Evolutionary conservation across 2,329 filamentous ascomycete species (phyloP).

Genomic region (Beauveria medogensis): DNA sequence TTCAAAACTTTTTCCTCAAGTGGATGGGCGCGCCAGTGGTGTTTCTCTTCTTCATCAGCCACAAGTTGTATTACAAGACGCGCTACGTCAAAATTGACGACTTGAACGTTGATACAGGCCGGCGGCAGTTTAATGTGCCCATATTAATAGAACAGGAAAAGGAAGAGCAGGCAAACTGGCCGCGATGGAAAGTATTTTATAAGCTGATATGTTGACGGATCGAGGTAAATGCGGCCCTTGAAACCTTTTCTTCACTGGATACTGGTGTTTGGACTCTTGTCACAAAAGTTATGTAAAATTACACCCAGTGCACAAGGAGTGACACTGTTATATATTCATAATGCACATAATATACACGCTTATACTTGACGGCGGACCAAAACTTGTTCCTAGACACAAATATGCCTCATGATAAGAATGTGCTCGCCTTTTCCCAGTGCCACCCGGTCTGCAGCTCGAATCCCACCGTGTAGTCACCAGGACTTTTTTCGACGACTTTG

Average conservation of each 20-base stretch:
- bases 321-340: background rate
- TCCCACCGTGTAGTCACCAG: conserved; percentile 5
- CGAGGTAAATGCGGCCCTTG: no score
- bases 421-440: conserved; percentile 5
- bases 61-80: conserved; percentile 64
- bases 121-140: conserved; percentile 67
- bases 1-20: conserved; percentile 57
- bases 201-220: conserved; percentile 51
- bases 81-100: conserved; percentile 53
- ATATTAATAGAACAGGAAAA: conserved; percentile 66
- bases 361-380: background rate
- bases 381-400: background rate
- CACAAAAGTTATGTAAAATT: background rate
- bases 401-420: background rate
- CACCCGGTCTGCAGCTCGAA: background rate
- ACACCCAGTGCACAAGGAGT: background rate
- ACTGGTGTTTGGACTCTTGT: background rate
- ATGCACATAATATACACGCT: background rate
- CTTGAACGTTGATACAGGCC: conserved; percentile 74
- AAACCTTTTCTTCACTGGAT: background rate
- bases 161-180: conserved; percentile 60
- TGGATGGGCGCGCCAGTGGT: conserved; percentile 60
- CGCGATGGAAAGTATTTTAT: conserved; percentile 62
- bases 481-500: background rate
- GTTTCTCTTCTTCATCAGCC: conserved; percentile 53